phyloP scores from a whole-genome alignment of 352 stramenopile genomes.

The Thraustochytrium striatum region DNA sequence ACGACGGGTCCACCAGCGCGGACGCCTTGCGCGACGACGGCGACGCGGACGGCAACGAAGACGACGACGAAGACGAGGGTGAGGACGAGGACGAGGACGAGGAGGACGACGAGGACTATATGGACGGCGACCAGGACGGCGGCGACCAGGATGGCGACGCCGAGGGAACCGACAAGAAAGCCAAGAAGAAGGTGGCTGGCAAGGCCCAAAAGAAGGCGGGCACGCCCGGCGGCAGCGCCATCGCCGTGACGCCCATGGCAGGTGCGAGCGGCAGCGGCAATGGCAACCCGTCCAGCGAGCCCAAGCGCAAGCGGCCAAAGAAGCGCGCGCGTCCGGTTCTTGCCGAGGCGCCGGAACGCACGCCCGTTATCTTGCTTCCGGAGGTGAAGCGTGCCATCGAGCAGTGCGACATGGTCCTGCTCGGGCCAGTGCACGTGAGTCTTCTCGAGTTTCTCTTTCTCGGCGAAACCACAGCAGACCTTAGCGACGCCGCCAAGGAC shows the following conservation, averaged over 20 bases:
- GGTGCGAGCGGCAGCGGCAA: neutral
- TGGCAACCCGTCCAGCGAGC: too few relatives aligned
- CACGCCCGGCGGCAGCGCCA: too few relatives aligned
- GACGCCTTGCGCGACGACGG: constrained; percentile 15
- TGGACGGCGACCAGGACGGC: constrained; percentile 10
- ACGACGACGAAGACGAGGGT: constrained; percentile 8
- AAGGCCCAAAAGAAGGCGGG: too few relatives aligned
- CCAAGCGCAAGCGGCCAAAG: neutral
- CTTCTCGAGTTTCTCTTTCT: constrained; percentile 42
- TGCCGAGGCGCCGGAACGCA: constrained; percentile 9
- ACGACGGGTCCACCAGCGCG: neutral
- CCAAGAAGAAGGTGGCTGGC: neutral
- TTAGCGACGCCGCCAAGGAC: constrained; percentile 34
- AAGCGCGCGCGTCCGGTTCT: neutral
- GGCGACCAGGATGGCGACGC: constrained; percentile 14
- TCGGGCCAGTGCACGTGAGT: constrained; percentile 24
- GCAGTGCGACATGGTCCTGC: constrained; percentile 38
- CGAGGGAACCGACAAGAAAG: neutral
- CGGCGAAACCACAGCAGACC: constrained; percentile 9
- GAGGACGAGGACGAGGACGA: constrained; percentile 19
- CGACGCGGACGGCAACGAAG: neutral
- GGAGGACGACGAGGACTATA: neutral
- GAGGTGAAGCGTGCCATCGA: constrained; percentile 12
- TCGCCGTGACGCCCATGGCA: too few relatives aligned
- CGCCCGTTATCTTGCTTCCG: constrained; percentile 32